Percentiles rank a stretch among this genome's conserved stretches.
Conservation (phyloP, 1,284 basidiomycete species). For the Erythrobasidium hasegawianum region DNA sequence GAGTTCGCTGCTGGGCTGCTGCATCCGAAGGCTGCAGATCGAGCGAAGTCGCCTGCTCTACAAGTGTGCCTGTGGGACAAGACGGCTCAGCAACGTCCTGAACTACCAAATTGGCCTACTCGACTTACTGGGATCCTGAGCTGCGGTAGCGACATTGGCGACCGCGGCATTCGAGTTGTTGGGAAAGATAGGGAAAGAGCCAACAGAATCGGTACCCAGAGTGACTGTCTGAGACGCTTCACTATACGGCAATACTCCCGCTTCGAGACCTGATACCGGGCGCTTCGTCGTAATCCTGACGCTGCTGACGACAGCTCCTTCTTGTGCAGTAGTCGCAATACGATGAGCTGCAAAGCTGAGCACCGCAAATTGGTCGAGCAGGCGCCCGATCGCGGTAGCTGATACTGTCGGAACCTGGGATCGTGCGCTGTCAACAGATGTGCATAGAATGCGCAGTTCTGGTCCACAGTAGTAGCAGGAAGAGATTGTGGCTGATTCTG, state of each 20-base stretch:
- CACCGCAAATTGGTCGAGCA: slow-evolving; percentile 12
- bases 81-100: background rate
- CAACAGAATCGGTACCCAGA: slow-evolving; percentile 24
- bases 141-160: slow-evolving; percentile 2
- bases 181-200: slow-evolving; percentile 10
- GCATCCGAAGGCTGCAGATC: slow-evolving; percentile 33
- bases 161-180: slow-evolving; percentile 22
- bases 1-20: slow-evolving; percentile 10
- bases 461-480: slow-evolving; percentile 36
- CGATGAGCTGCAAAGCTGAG: slow-evolving; percentile 12
- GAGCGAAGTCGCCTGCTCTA: slow-evolving; percentile 20
- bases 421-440: slow-evolving; percentile 28
- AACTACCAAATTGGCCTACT: background rate
- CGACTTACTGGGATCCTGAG: slow-evolving; percentile 11
- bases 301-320: slow-evolving; percentile 21
- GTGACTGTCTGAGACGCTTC: background rate
- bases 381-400: background rate
- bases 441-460: slow-evolving; percentile 35
- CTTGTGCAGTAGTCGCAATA: slow-evolving; percentile 17
- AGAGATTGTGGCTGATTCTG: background rate
- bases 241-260: slow-evolving; percentile 19
- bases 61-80: slow-evolving; percentile 16
- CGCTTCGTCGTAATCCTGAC: slow-evolving; percentile 27
- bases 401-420: slow-evolving; percentile 13
- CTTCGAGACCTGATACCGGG: slow-evolving; percentile 4